Evolutionary conservation across 169 alveolate genomes (phyloP).

Genomic region (Plasmodium falciparum): DNA sequence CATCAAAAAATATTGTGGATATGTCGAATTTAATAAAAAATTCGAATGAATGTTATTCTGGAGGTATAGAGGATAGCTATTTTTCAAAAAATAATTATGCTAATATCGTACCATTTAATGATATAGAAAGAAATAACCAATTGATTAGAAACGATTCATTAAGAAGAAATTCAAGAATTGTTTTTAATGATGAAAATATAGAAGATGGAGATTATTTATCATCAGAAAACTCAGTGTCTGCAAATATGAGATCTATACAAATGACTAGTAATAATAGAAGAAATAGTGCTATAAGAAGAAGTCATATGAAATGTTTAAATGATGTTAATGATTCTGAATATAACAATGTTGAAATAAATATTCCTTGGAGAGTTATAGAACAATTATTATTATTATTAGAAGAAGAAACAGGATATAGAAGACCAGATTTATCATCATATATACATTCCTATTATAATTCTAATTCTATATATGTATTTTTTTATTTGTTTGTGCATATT

Average conservation of each 20-base stretch:
- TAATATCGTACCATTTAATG: conserved; percentile 48
- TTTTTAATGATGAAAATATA: not conserved
- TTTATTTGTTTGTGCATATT: conserved; percentile 56
- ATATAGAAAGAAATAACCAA: conserved; percentile 47
- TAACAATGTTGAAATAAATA: conserved; percentile 58
- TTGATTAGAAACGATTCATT: conserved; percentile 23
- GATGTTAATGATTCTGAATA: conserved; percentile 44
- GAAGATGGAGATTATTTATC: conserved; percentile 16
- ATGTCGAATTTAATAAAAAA: conserved; percentile 5
- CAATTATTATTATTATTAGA: conserved; percentile 53
- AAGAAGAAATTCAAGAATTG: conserved; percentile 24
- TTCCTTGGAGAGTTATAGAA: conserved; percentile 75
- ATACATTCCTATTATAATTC: conserved; percentile 47
- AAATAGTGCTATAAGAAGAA: conserved; percentile 54
- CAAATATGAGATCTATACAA: conserved; percentile 54
- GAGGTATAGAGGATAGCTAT: conserved; percentile 12
- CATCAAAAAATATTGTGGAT: not conserved
- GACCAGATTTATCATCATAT: conserved; percentile 62
- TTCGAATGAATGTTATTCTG: conserved; percentile 23
- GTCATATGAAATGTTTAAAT: conserved; percentile 41
- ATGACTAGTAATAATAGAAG: conserved; percentile 56
- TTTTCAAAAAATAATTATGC: conserved; percentile 1
- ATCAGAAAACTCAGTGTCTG: conserved; percentile 17
- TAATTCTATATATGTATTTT: conserved; percentile 63
- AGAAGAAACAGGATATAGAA: conserved; percentile 74